Conservation (phyloP, 768 basidiomycete genomes). For the Mycena galopus region DNA sequence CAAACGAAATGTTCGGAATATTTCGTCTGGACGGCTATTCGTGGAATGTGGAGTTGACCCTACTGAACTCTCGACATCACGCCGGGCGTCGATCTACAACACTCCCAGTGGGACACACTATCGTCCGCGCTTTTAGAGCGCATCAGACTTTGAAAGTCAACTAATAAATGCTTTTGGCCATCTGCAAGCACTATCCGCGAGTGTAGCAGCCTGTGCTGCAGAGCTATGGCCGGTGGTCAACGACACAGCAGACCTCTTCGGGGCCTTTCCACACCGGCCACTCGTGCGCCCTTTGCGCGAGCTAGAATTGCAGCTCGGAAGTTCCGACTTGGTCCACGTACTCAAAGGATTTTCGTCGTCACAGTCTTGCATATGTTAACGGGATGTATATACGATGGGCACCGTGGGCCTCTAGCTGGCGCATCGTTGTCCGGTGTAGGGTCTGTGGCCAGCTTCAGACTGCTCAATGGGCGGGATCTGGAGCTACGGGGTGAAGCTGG, state of each 20-base stretch:
- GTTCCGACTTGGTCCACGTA: not conserved
- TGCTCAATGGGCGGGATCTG: not conserved
- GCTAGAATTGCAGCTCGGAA: not conserved
- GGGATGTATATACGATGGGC: not conserved
- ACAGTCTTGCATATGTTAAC: not conserved
- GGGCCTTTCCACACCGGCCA: not conserved
- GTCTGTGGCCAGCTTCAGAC: not conserved
- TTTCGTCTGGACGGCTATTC: not conserved
- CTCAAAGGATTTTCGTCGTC: not conserved
- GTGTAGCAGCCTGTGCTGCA: not conserved
- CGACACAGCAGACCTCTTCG: not conserved
- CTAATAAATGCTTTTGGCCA: not conserved
- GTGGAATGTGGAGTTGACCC: not conserved
- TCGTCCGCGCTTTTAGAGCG: not conserved
- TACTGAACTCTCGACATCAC: not conserved
- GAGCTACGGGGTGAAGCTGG: not conserved
- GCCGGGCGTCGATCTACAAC: not conserved
- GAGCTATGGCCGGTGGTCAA: not conserved
- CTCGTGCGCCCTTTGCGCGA: slow-evolving; percentile 10
- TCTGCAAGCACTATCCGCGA: not conserved
- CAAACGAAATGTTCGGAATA: too few species aligned
- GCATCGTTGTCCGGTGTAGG: not conserved
- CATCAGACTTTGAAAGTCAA: not conserved
- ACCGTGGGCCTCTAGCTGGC: not conserved
- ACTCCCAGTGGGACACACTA: not conserved